Conservation (phyloP, 768 basidiomycete species). For the Clathrus columnatus region DNA sequence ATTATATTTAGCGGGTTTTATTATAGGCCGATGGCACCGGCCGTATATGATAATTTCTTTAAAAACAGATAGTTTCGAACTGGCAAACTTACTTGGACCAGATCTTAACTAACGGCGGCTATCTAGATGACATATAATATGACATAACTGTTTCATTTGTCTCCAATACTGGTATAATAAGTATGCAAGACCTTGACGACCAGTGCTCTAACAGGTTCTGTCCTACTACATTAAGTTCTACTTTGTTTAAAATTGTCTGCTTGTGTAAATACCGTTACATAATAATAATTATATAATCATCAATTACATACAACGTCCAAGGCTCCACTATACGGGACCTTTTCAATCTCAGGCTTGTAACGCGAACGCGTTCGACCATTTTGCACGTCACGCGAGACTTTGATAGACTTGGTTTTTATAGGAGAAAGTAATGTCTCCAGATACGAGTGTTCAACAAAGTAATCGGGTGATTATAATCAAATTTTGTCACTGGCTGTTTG, state of each 20-base stretch:
- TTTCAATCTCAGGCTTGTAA: neutral
- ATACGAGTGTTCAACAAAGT: neutral
- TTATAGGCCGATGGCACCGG: too few relatives aligned
- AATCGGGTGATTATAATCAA: slow-evolving; percentile 6
- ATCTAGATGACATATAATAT: too few relatives aligned
- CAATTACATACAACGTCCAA: too few relatives aligned
- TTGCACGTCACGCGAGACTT: slow-evolving; percentile 2
- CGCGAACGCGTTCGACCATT: slow-evolving; percentile 4
- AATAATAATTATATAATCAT: neutral
- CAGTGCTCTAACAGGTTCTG: too few relatives aligned
- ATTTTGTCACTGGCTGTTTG: neutral
- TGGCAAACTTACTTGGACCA: too few relatives aligned
- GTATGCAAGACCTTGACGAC: too few relatives aligned
- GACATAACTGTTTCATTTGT: too few relatives aligned
- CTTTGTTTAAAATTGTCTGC: neutral
- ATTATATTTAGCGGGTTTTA: neutral
- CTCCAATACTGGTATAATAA: too few relatives aligned
- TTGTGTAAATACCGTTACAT: too few relatives aligned
- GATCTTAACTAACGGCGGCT: too few relatives aligned
- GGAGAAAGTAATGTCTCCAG: neutral
- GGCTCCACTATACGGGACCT: neutral
- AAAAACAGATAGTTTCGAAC: too few relatives aligned
- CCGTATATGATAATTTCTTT: too few relatives aligned
- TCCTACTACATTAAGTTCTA: neutral
- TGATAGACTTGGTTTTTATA: neutral